Percentiles rank a stretch among this genome's conserved stretches.
These are phyloP conservation scores for Globisporangium rhizosaccharum DNA, from an alignment of 352 stramenopile genomes.

Conservation along the genomic window DNA sequence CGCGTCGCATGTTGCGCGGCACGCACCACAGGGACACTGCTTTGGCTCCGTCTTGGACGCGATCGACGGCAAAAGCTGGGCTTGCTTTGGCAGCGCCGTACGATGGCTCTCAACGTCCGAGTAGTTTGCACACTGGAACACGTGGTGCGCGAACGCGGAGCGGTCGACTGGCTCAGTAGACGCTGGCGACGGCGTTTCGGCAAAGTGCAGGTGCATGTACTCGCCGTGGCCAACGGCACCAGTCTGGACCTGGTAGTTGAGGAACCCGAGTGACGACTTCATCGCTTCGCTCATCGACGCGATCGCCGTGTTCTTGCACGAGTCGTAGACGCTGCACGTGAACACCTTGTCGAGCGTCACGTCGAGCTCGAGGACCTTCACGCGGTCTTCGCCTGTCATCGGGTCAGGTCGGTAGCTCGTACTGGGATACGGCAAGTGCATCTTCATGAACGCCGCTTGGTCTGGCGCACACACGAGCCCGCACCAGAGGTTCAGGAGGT, in stretches of 20 bases:
- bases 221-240: conserved; percentile 84
- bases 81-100: conserved; percentile 52
- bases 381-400: conserved; percentile 65
- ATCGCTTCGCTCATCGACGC: conserved; percentile 63
- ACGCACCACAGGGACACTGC: conserved; percentile 74
- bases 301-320: conserved; percentile 83
- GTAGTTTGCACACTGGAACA: conserved; percentile 78
- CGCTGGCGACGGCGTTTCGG: conserved; percentile 2
- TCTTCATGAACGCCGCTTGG: conserved; percentile 70
- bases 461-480: conserved; percentile 74
- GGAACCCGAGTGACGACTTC: conserved; percentile 81
- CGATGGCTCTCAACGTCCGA: conserved; percentile 32
- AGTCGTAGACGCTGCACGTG: conserved; percentile 78
- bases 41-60: conserved; percentile 38
- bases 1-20: conserved; percentile 58
- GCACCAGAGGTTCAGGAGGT: conserved; percentile 87
- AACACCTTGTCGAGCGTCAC: conserved; percentile 66
- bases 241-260: conserved; percentile 89
- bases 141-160: conserved; percentile 44
- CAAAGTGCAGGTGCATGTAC: conserved; percentile 78
- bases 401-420: conserved; percentile 64
- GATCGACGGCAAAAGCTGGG: conserved; percentile 64
- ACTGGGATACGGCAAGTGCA: conserved; percentile 61
- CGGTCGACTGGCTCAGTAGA: background rate
- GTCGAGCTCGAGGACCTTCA: conserved; percentile 78